A percentile compares a stretch with the other conserved stretches of the same genome.
Conservation (phyloP, 2,329 filamentous ascomycete genomes). For the Penicillium sp. region DNA sequence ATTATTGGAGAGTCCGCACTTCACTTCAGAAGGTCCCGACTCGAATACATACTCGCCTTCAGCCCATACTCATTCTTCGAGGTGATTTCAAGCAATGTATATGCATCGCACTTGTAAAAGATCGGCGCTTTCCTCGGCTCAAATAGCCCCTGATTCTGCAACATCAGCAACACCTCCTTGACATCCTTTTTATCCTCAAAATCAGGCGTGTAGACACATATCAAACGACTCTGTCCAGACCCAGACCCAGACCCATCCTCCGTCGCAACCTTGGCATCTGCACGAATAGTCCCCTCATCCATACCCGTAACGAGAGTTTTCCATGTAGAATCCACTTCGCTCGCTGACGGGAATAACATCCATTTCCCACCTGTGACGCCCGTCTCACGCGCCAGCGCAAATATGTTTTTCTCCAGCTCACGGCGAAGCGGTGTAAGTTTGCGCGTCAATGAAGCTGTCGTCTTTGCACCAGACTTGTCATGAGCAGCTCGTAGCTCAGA, state of each 20-base stretch:
- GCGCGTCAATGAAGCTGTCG: constrained; percentile 30
- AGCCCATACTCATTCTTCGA: constrained; percentile 63
- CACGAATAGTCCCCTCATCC: constrained; percentile 66
- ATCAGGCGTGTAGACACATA: constrained; percentile 77
- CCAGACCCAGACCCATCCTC: constrained; percentile 36
- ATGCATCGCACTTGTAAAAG: constrained; percentile 79
- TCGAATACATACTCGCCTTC: constrained; percentile 51
- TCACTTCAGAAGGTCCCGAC: constrained; percentile 31
- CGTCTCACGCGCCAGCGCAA: constrained; percentile 59
- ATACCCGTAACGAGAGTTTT: constrained; percentile 65
- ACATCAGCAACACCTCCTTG: constrained; percentile 61
- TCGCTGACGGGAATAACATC: constrained; percentile 31
- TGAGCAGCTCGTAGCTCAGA: constrained; percentile 53
- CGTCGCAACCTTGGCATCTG: constrained; percentile 71
- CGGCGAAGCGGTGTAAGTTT: constrained; percentile 45
- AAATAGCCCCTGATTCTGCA: constrained; percentile 65
- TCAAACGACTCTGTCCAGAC: constrained; percentile 52
- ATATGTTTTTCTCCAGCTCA: constrained; percentile 55
- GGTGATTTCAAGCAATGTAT: constrained; percentile 65
- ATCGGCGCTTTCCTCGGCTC: constrained; percentile 48
- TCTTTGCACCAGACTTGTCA: constrained; percentile 42
- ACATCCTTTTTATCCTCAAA: constrained; percentile 71
- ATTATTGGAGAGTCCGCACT: constrained; percentile 2
- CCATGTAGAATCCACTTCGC: constrained; percentile 47
- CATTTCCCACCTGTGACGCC: constrained; percentile 65